A percentile compares a stretch with the other conserved stretches of the same genome.
phyloP scores from a whole-genome alignment of 768 basidiomycete genomes.

The Mycena pura region DNA sequence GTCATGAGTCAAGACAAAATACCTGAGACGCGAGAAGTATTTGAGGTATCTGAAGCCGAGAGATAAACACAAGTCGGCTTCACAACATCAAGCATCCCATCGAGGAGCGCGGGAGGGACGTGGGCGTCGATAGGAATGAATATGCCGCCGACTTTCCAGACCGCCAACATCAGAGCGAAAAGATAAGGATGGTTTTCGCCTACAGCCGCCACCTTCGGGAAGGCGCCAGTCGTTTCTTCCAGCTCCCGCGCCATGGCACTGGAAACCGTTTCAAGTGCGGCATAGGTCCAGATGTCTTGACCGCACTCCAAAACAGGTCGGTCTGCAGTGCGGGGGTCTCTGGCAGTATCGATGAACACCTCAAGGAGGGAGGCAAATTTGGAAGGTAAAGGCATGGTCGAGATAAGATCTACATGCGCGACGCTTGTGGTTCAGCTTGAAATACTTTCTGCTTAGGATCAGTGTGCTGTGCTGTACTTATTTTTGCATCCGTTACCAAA shows the following conservation, averaged over 20 bases:
- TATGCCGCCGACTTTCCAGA: slow-evolving; percentile 21
- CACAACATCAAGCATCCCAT: slow-evolving; percentile 14
- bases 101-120: slow-evolving; percentile 12
- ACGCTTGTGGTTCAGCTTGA: background rate
- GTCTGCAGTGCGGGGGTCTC: background rate
- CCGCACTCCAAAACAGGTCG: slow-evolving; percentile 19
- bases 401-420: background rate
- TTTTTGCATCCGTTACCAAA: background rate
- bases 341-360: slow-evolving; percentile 7
- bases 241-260: slow-evolving; percentile 5
- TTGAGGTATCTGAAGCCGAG: background rate
- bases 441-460: background rate
- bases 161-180: slow-evolving; percentile 22
- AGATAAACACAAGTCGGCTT: slow-evolving; percentile 10
- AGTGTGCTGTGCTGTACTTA: background rate
- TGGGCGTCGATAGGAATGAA: slow-evolving; percentile 23
- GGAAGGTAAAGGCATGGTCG: background rate
- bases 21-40: background rate
- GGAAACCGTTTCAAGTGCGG: slow-evolving; percentile 12
- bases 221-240: background rate
- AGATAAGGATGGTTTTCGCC: slow-evolving; percentile 20
- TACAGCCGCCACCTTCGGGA: slow-evolving; percentile 6
- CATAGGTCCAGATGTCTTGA: slow-evolving; percentile 12
- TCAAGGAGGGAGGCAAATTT: slow-evolving; percentile 7
- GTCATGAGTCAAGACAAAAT: background rate